Conservation (phyloP, 306 rosid species). For the Corylus heterophylla region DNA sequence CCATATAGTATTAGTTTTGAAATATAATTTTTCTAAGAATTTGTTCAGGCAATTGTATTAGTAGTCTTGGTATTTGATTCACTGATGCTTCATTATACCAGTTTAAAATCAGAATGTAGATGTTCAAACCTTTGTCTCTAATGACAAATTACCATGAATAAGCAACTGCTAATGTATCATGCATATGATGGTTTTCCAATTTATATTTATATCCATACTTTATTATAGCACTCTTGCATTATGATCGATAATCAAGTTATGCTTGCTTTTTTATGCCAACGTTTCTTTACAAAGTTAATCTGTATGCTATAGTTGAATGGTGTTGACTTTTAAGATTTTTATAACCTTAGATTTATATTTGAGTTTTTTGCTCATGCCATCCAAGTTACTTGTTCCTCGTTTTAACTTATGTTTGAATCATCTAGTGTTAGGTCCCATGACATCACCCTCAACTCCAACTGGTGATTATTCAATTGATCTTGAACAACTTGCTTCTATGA, state of each 20-base stretch:
- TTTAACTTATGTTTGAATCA: slow-evolving; percentile 24
- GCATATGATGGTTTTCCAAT: background rate
- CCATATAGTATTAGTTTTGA: background rate
- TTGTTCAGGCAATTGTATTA: background rate
- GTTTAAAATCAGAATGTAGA: background rate
- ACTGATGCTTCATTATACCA: background rate
- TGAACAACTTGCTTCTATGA: slow-evolving; percentile 70
- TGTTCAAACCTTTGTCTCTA: background rate
- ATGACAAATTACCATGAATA: background rate
- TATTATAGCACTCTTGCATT: background rate
- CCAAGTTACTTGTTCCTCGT: slow-evolving; percentile 18
- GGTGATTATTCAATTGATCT: slow-evolving; percentile 61
- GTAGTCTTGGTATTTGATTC: background rate
- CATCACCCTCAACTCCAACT: slow-evolving; percentile 44
- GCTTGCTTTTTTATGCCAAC: background rate
- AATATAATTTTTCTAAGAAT: background rate
- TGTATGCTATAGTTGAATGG: background rate
- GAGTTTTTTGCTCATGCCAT: background rate
- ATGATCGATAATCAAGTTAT: background rate
- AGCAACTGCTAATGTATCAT: background rate
- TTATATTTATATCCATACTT: background rate
- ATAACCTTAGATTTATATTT: background rate
- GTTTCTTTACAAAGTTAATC: background rate
- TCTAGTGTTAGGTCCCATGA: slow-evolving; percentile 42
- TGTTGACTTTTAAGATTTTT: background rate